These are phyloP conservation scores for Glycyrrhiza uralensis DNA, from an alignment of 306 rosid species.

Conservation along the genomic window DNA sequence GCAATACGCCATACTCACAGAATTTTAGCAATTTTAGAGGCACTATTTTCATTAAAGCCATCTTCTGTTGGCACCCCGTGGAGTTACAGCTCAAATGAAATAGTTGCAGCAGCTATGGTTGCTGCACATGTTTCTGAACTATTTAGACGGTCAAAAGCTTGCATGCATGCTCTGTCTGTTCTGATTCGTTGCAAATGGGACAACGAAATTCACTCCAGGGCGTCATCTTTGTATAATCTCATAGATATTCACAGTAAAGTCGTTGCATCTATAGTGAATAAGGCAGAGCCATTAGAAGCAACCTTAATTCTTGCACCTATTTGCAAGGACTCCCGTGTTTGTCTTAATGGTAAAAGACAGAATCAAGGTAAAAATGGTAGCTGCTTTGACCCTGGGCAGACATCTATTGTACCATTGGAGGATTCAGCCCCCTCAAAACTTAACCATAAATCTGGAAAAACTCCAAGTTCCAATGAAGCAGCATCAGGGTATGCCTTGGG, in stretches of 20 bases:
- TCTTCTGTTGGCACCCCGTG: slow-evolving; percentile 97
- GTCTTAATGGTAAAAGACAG: slow-evolving; percentile 45
- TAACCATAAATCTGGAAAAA: slow-evolving; percentile 36
- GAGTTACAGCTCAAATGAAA: slow-evolving; percentile 96
- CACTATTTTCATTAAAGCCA: slow-evolving; percentile 83
- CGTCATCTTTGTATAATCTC: slow-evolving; percentile 87
- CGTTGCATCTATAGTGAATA: slow-evolving; percentile 82
- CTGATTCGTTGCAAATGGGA: slow-evolving; percentile 94
- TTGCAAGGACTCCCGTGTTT: slow-evolving; percentile 52
- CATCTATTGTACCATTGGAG: slow-evolving; percentile 35
- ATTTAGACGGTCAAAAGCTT: slow-evolving; percentile 91
- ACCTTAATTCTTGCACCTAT: slow-evolving; percentile 54
- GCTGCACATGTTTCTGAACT: slow-evolving; percentile 97
- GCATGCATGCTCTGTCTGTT: slow-evolving; percentile 92
- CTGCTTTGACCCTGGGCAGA: slow-evolving; percentile 50
- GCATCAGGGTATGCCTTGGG: slow-evolving; percentile 48
- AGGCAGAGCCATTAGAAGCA: slow-evolving; percentile 93
- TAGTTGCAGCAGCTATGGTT: slow-evolving; percentile 99
- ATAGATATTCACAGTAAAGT: slow-evolving; percentile 90
- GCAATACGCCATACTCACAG: slow-evolving; percentile 86
- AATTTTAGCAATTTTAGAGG: slow-evolving; percentile 88
- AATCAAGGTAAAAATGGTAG: slow-evolving; percentile 44
- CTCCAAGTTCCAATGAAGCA: slow-evolving; percentile 47
- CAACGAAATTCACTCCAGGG: slow-evolving; percentile 76
- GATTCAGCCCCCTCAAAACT: slow-evolving; percentile 42